phyloP scores from a whole-genome alignment of 78 protist genomes.

The Cavenderia fasciculata region DNA sequence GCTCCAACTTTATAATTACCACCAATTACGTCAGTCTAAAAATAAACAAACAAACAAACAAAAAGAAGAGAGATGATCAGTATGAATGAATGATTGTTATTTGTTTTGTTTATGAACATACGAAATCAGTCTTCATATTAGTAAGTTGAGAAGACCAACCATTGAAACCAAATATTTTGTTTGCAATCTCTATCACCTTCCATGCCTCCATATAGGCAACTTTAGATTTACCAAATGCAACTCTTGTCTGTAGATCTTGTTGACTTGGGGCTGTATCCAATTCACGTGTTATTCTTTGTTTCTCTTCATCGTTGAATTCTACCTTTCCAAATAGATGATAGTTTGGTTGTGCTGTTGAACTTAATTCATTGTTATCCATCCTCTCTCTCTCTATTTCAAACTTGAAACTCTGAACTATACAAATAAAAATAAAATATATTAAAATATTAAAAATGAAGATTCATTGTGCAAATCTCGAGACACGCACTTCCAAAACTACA shows the following conservation, averaged over 20 bases:
- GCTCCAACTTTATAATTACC: slow-evolving; percentile 27
- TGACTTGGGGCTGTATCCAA: not conserved
- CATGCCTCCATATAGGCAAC: slow-evolving; percentile 79
- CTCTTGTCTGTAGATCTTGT: slow-evolving; percentile 16
- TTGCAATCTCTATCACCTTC: slow-evolving; percentile 85
- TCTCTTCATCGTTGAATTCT: slow-evolving; percentile 21
- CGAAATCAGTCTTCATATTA: slow-evolving; percentile 70
- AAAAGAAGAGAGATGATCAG: not conserved
- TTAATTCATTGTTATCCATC: too few relatives aligned
- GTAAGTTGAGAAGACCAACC: slow-evolving; percentile 83
- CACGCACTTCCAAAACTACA: too few relatives aligned
- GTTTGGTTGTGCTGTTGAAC: too few relatives aligned
- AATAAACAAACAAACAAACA: not conserved
- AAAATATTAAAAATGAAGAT: too few relatives aligned
- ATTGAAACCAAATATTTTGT: slow-evolving; percentile 83
- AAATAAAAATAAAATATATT: too few relatives aligned
- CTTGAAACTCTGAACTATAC: too few relatives aligned
- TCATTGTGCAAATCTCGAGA: too few relatives aligned
- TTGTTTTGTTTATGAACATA: too few relatives aligned
- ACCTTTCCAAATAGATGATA: slow-evolving; percentile 47
- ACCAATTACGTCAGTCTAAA: slow-evolving; percentile 1
- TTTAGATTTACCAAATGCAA: slow-evolving; percentile 3
- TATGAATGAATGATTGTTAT: not conserved
- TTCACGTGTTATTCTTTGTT: not conserved
- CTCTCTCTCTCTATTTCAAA: too few relatives aligned